Evolutionary conservation across 768 basidiomycete genomes (phyloP).

Genomic region (Trametes cingulata): DNA sequence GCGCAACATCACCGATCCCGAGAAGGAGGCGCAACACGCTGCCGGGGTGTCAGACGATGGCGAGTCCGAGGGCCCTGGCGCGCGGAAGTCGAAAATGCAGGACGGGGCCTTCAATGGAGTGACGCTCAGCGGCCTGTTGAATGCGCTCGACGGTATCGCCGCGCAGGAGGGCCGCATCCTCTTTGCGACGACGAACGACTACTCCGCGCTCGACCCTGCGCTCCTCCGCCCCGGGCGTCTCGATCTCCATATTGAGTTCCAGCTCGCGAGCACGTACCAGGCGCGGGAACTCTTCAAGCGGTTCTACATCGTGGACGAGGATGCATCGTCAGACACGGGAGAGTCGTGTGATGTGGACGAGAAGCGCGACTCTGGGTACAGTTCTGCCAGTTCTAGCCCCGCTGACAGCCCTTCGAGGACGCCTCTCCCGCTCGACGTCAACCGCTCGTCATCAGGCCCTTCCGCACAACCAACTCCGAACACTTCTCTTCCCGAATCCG

Average conservation of each 20-base stretch:
- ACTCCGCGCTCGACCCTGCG: slow-evolving; percentile 35
- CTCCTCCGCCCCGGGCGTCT: slow-evolving; percentile 36
- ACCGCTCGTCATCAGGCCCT: no score
- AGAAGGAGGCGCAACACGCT: slow-evolving; percentile 2
- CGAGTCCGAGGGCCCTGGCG: slow-evolving; percentile 21
- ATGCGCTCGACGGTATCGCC: slow-evolving; percentile 64
- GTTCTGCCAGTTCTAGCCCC: background rate
- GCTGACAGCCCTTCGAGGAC: background rate
- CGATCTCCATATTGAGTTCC: slow-evolving; percentile 36
- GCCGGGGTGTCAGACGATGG: slow-evolving; percentile 16
- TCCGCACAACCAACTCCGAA: background rate
- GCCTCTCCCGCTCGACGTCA: background rate
- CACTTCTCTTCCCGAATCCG: background rate
- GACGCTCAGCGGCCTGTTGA: slow-evolving; percentile 73
- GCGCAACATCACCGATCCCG: slow-evolving; percentile 16
- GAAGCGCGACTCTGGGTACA: background rate
- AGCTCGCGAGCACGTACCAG: slow-evolving; percentile 33
- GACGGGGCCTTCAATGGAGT: slow-evolving; percentile 37
- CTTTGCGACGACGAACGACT: slow-evolving; percentile 35
- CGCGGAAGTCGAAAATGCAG: slow-evolving; percentile 28
- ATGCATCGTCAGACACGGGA: background rate
- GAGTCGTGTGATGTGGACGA: background rate
- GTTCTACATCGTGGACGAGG: slow-evolving; percentile 26
- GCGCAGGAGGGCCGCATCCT: slow-evolving; percentile 39
- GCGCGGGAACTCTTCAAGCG: slow-evolving; percentile 34